A percentile compares a stretch with the other conserved stretches of the same genome.
These are phyloP conservation scores for Gynandropsis gynandra DNA, from an alignment of 345 rosid genomes.

Conservation along the genomic window DNA sequence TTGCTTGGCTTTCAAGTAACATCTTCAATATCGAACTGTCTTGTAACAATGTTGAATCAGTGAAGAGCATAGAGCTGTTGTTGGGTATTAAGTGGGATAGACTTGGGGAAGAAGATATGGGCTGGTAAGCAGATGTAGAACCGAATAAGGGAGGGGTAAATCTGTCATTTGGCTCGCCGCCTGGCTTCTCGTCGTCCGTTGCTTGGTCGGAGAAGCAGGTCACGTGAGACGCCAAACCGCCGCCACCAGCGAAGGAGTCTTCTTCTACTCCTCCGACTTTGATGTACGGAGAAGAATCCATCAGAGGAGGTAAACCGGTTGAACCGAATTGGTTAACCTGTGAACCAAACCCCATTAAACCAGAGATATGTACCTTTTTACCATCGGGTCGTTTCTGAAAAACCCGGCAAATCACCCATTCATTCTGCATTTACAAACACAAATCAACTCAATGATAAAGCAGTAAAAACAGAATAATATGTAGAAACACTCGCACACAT, in stretches of 20 bases:
- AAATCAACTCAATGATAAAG: background rate
- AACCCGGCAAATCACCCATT: slow-evolving; percentile 75
- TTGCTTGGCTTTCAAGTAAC: slow-evolving; percentile 37
- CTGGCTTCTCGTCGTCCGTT: slow-evolving; percentile 29
- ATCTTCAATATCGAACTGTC: slow-evolving; percentile 48
- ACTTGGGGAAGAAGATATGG: slow-evolving; percentile 22
- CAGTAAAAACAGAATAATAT: background rate
- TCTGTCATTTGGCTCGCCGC: slow-evolving; percentile 29
- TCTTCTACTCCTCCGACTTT: slow-evolving; percentile 21
- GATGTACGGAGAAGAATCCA: slow-evolving; percentile 46
- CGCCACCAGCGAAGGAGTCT: slow-evolving; percentile 14
- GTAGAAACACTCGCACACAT: background rate
- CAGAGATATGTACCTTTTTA: slow-evolving; percentile 42
- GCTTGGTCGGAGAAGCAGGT: slow-evolving; percentile 83
- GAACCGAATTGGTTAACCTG: slow-evolving; percentile 25
- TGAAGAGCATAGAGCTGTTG: slow-evolving; percentile 31
- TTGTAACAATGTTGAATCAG: slow-evolving; percentile 39
- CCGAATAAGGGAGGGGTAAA: slow-evolving; percentile 23
- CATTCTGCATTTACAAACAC: slow-evolving; percentile 42
- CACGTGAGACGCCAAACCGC: slow-evolving; percentile 47
- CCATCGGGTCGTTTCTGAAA: slow-evolving; percentile 55
- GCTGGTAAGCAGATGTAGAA: slow-evolving; percentile 30
- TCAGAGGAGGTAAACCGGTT: slow-evolving; percentile 45
- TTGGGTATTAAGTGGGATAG: slow-evolving; percentile 25
- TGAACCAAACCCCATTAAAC: slow-evolving; percentile 30